Evolutionary conservation across 192 early-diverging fungal species (phyloP).

Genomic region (Diversispora epigaea): DNA sequence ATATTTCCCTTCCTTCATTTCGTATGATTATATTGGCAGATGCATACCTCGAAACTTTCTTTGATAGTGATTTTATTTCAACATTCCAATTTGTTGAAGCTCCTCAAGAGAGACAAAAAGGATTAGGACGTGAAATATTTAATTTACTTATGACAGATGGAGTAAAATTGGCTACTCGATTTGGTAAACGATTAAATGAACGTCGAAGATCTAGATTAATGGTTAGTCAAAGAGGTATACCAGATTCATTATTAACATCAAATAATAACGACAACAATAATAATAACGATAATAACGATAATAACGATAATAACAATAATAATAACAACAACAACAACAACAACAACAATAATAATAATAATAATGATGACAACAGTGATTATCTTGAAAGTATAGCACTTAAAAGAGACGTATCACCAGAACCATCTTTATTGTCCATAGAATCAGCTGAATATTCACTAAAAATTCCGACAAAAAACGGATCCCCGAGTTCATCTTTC

Average conservation of each 20-base stretch:
- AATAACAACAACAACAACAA: not conserved
- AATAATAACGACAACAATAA: not conserved
- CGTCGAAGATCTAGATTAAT: not conserved
- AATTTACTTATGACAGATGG: slow-evolving; percentile 57
- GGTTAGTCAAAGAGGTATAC: not conserved
- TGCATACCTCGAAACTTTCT: slow-evolving; percentile 81
- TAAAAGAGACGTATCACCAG: not conserved
- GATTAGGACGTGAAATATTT: slow-evolving; percentile 57
- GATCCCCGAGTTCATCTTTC: not conserved
- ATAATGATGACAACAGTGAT: not conserved
- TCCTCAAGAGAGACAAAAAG: slow-evolving; percentile 48
- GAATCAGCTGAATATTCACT: slow-evolving; percentile 15
- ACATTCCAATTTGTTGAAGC: slow-evolving; percentile 65
- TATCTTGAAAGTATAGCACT: not conserved
- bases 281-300: not conserved
- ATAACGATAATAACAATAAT: no score
- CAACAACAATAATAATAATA: not conserved
- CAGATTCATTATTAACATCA: not conserved
- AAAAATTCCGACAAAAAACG: slow-evolving; percentile 4
- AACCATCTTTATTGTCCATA: not conserved
- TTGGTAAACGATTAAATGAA: slow-evolving; percentile 34
- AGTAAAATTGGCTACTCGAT: slow-evolving; percentile 46
- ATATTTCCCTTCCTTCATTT: slow-evolving; percentile 48
- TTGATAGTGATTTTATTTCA: slow-evolving; percentile 64
- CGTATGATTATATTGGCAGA: slow-evolving; percentile 83